Evolutionary conservation across 2,329 filamentous ascomycete species (phyloP), one percentile per base, ranked within the genome.

Genomic region (Cyphellophora europaea): DNA sequence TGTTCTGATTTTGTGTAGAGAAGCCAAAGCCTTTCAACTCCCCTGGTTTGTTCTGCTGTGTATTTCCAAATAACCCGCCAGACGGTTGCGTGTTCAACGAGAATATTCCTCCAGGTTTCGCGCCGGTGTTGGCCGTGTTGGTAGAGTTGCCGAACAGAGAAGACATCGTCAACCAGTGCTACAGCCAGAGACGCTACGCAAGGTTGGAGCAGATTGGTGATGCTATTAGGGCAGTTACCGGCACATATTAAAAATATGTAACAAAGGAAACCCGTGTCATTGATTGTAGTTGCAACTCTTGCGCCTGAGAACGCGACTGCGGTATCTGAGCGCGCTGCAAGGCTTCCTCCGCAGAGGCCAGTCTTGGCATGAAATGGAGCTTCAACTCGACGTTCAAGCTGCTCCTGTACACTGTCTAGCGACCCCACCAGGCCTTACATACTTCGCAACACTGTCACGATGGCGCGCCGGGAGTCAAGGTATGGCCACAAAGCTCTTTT

Each of bases 11-110:
- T 38, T 33, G 38, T 37, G 23, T 43, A 42, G 40, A 35, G 6
- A 30, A 23, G 19, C 52, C 51, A 41, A 53, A 53, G 21, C 8
- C 8, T 8, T 25, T 25, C n/a, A 5, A 52, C 32, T 8, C 51
- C 47, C 10, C 46, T 42, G 27, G 43, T 35, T 18, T 43, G 44
- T 25, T 38, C 43, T 17, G 37, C 28, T 50, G 49, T 14, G 47
- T 41, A 15, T 41, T 43, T 16, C 52, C 53, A 32, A 62, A 63
- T 11, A 63, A 42, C 19, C 57, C 54, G 38, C 50, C 47, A 12
- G 48, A 37, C 16, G 27, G 23, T 15, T 36, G 36, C 25, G 31
- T 25, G 21, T 25, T 25, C 21, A 25, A n/a, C 21, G 8, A n/a
- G n/a, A 25, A 25, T 8, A 25, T 8, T n/a, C n/a, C n/a, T n/a